A percentile compares a stretch with the other conserved stretches of the same genome.
Evolutionary conservation across 805 yeast genomes (phyloP).

Genomic region (Kuraishia floccosa): DNA sequence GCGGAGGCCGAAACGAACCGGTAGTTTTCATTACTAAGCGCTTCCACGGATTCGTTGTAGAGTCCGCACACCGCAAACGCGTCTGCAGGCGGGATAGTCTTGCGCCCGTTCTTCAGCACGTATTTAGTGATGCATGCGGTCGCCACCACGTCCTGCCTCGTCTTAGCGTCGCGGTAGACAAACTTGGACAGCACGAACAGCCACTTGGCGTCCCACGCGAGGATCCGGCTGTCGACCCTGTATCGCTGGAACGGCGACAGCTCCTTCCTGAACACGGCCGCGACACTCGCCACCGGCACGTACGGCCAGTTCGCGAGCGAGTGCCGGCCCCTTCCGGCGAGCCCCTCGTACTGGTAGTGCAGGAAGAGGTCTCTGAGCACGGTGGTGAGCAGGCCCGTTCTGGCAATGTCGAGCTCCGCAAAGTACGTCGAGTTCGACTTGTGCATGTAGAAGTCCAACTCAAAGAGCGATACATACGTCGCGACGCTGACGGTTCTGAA

Average conservation of each 20-base stretch:
- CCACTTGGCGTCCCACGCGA: conserved; percentile 89
- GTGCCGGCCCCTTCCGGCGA: conserved; percentile 12
- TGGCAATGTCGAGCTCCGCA: conserved; percentile 67
- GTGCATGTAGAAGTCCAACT: conserved; percentile 80
- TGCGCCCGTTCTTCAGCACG: conserved; percentile 69
- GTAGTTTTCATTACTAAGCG: conserved; percentile 26
- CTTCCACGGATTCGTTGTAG: conserved; percentile 37
- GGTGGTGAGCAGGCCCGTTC: conserved; percentile 49
- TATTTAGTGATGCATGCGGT: conserved; percentile 57
- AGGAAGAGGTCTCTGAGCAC: conserved; percentile 47
- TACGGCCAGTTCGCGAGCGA: conserved; percentile 35
- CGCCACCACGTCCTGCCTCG: conserved; percentile 26
- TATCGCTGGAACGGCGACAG: conserved; percentile 57
- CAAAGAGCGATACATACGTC: conserved; percentile 63
- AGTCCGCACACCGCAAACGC: conserved; percentile 47
- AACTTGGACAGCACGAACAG: conserved; percentile 60
- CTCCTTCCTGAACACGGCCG: conserved; percentile 59
- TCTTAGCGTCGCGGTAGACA: conserved; percentile 21
- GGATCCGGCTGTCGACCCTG: conserved; percentile 40
- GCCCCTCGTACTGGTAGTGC: conserved; percentile 23
- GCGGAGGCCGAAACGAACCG: conserved; percentile 24
- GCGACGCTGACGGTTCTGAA: conserved; percentile 30
- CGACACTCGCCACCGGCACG: conserved; percentile 69
- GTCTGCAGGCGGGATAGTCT: conserved; percentile 59
- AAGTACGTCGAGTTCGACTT: conserved; percentile 83